Conservation (phyloP, 2,329 filamentous ascomycete species). For the Emergomyces africanus region DNA sequence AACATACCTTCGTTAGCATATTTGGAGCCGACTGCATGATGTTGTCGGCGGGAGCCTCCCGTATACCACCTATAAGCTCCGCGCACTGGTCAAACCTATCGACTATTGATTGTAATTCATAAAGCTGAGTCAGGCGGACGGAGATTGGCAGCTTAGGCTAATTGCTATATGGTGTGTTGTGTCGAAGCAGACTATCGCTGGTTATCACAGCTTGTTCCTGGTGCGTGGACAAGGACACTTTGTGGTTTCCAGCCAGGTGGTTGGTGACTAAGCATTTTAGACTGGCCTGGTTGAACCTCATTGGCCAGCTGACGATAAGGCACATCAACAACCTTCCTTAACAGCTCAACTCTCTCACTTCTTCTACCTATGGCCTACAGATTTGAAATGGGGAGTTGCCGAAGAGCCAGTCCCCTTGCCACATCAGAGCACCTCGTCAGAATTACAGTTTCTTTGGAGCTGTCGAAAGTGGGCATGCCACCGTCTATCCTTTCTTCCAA, state of each 20-base stretch:
- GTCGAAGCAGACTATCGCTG: not conserved
- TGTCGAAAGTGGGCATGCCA: not conserved
- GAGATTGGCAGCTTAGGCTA: constrained; percentile 10
- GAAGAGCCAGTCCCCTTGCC: not conserved
- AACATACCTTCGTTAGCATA: constrained; percentile 37
- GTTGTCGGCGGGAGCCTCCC: constrained; percentile 31
- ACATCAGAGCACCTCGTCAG: not conserved
- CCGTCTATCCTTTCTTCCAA: not conserved
- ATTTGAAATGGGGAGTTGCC: too few species aligned
- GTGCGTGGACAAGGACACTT: constrained; percentile 25
- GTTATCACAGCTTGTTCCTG: constrained; percentile 10
- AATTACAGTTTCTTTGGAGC: not conserved
- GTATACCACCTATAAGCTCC: constrained; percentile 23
- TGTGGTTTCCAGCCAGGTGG: constrained; percentile 13
- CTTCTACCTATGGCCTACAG: too few species aligned
- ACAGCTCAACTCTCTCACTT: too few species aligned
- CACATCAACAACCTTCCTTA: too few species aligned
- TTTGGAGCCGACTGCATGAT: constrained; percentile 36
- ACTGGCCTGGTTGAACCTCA: constrained; percentile 15
- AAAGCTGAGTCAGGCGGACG: not conserved
- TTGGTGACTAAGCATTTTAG: constrained; percentile 22
- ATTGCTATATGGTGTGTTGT: not conserved
- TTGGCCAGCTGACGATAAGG: constrained; percentile 14
- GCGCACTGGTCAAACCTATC: constrained; percentile 19
- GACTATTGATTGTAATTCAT: constrained; percentile 22